Evolutionary conservation across 257 asterid species (phyloP), one percentile per base, ranked within the genome.

Genomic region (Fraxinus excelsior): DNA sequence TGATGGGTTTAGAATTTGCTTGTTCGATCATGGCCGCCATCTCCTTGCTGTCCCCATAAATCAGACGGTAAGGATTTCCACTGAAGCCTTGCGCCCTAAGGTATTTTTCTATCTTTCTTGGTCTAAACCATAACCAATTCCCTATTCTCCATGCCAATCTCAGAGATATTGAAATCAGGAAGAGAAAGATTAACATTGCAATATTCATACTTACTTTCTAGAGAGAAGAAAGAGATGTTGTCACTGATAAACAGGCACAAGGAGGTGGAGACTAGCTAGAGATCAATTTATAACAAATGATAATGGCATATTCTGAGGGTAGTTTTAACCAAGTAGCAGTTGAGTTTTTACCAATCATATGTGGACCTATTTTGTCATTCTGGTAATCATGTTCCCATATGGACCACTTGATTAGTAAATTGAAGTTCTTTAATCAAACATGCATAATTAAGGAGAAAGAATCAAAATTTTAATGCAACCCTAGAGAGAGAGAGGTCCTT

Each of bases 31-130:
- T 38, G 23, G 58, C 19, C 2, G 74, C 85, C 88, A 87, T 86
- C 66, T 88, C 91, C 73, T 88, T 86, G 21, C 87, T 80, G 71
- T 90, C 93, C 16, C 93, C 96, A 72, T 74, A 72, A 1, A 87
- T 56, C 12, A 79, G 13, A 68, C 79, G 77, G 77, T 90, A 90
- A 3, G 90, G 67, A 75, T 84, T 87, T 7, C 96, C 93, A 0
- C 44, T 72, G n/a, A 90, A 72, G 1, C 96, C 93, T 84, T 88
- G 90, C 13, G 75, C 73, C 75, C 89, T 72, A 4, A 88, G 88
- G 14, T 34, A 74, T 7, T 78, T 85, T 28, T 88, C 96, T 8
- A 77, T 44, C 76, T 31, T 82, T 72, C 74, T 85, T 1, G 96
- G 96, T 34, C 70, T 79, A 56, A 90, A 53, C 88, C 89, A 83